These are phyloP conservation scores for Apiotrichum laibachii DNA, from an alignment of 1,284 basidiomycete species.

Conservation along the genomic window DNA sequence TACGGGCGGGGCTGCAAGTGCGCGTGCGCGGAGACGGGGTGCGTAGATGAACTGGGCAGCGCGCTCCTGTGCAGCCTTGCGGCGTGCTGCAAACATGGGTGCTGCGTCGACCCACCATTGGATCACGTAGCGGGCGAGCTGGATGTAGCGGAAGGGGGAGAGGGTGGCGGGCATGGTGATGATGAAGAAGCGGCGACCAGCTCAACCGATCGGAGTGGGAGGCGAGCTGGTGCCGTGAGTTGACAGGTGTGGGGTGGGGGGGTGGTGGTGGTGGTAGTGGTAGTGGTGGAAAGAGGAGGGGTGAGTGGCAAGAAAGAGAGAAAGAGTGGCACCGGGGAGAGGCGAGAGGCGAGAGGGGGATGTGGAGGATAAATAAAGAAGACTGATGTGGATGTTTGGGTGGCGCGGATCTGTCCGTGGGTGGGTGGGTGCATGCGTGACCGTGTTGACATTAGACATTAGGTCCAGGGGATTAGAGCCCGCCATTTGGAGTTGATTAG, in stretches of 20 bases:
- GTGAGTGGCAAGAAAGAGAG: conserved; percentile 3
- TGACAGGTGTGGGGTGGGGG: neutral
- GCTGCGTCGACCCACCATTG: conserved; percentile 40
- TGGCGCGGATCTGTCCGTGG: too few species aligned
- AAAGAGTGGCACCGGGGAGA: too few species aligned
- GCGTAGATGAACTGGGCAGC: conserved; percentile 18
- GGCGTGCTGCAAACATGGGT: conserved; percentile 24
- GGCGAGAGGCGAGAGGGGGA: too few species aligned
- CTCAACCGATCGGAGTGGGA: too few species aligned
- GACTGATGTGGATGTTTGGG: too few species aligned
- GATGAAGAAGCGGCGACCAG: neutral
- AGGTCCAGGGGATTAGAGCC: too few species aligned
- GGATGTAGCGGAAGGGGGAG: conserved; percentile 44
- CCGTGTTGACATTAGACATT: too few species aligned
- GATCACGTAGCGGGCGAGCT: conserved; percentile 40
- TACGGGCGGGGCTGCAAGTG: conserved; percentile 3
- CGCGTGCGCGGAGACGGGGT: conserved; percentile 4
- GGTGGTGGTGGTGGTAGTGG: too few species aligned
- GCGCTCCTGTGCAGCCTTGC: conserved; percentile 27
- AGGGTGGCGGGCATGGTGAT: conserved; percentile 36
- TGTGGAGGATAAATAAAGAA: neutral
- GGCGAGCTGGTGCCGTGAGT: conserved; percentile 8
- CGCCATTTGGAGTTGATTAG: too few species aligned
- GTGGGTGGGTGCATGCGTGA: too few species aligned
- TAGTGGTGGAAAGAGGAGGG: neutral